phyloP scores from a whole-genome alignment of 179 eudicot species.

The Silene coronaria region DNA sequence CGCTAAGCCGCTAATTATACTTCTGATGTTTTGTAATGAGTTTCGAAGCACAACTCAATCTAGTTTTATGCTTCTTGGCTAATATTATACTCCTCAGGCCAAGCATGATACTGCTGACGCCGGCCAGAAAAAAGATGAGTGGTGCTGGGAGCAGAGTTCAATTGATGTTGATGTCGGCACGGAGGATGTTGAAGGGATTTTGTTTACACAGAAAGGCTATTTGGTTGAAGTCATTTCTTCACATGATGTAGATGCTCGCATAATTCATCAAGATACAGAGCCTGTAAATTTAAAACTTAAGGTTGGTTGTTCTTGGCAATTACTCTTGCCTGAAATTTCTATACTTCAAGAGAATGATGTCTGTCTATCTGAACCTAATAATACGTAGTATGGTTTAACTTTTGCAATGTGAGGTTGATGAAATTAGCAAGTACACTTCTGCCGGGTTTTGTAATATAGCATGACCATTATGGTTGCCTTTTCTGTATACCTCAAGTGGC shows the following conservation, averaged over 20 bases:
- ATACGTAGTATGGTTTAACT: not conserved
- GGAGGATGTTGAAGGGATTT: conserved; percentile 62
- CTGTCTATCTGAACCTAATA: not conserved
- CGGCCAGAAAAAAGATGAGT: conserved; percentile 46
- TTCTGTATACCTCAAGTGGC: not conserved
- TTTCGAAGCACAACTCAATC: not conserved
- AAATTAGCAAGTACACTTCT: not conserved
- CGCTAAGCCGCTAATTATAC: not conserved
- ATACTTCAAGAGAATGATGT: not conserved
- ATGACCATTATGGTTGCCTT: not conserved
- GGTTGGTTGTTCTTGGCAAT: conserved; percentile 33
- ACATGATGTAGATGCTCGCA: conserved; percentile 70
- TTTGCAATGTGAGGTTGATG: not conserved
- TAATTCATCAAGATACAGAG: conserved; percentile 67
- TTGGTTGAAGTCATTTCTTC: conserved; percentile 75
- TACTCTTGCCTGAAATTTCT: conserved; percentile 5
- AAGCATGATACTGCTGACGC: conserved; percentile 48
- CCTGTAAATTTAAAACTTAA: conserved; percentile 55
- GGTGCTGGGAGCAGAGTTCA: conserved; percentile 90
- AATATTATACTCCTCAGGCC: conserved; percentile 38
- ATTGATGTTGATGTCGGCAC: conserved; percentile 62
- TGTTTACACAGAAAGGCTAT: conserved; percentile 75
- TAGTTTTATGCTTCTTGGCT: conserved; percentile 2
- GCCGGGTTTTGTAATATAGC: not conserved
- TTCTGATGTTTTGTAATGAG: not conserved